phyloP scores from a whole-genome alignment of 2,329 filamentous ascomycete species.

The Nemania sp. region DNA sequence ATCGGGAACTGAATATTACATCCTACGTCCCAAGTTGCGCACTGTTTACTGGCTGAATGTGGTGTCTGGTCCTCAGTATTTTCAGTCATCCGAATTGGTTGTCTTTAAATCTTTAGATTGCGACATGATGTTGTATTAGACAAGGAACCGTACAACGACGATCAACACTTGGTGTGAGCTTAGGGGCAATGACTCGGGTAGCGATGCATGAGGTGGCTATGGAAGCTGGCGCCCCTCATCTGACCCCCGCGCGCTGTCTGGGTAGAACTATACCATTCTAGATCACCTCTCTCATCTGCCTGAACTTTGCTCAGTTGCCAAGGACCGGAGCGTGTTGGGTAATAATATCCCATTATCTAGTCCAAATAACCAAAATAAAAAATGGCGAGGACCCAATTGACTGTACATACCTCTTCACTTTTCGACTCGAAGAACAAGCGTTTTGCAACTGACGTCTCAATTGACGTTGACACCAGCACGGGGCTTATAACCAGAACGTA shows the following conservation, averaged over 20 bases:
- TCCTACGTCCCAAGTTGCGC: no score
- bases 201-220: not conserved
- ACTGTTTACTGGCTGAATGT: no score
- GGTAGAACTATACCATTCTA: not conserved
- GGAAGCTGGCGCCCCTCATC: not conserved
- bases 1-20: no score
- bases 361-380: not conserved
- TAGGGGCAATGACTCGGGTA: not conserved
- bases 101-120: no score
- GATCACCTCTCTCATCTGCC: not conserved
- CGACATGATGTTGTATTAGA: no score
- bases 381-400: constrained; percentile 19
- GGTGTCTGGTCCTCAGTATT: no score
- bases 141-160: no score
- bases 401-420: constrained; percentile 35
- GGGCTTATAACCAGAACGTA: constrained; percentile 34
- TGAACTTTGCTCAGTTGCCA: no score
- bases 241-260: not conserved
- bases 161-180: no score
- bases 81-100: no score
- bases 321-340: no score
- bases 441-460: constrained; percentile 31
- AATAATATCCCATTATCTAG: not conserved
- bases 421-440: constrained; percentile 36
- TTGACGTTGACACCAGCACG: constrained; percentile 31